Conservation (phyloP, 164 flowering plant genomes). For the grape (Vitis vinifera) region ASM3070453v1 NC_081811.1:7306001-7306500, state of each 20-base stretch:
- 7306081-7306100: not conserved
- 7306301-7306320: conserved; percentile 45
- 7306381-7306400: conserved; percentile 39
- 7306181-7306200: not conserved
- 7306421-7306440: not conserved
- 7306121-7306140: conserved; percentile 1
- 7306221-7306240: not conserved
- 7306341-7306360: conserved; percentile 24
- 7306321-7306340: conserved; percentile 28
- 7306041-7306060: too few species aligned
- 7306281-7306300: conserved; percentile 39
- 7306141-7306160: conserved; percentile 17
- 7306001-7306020: too few species aligned
- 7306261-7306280: conserved; percentile 27
- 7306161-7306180: conserved; percentile 15
- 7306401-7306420: conserved; percentile 68
- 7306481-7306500: not conserved
- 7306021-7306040: too few species aligned
- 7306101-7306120: not conserved
- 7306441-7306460: not conserved
- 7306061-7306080: not conserved
- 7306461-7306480: not conserved
- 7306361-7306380: conserved; percentile 25
- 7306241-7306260: not conserved
- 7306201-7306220: not conserved